Conservation (phyloP, 306 rosid genomes). For the Pyrus communis region DNA sequence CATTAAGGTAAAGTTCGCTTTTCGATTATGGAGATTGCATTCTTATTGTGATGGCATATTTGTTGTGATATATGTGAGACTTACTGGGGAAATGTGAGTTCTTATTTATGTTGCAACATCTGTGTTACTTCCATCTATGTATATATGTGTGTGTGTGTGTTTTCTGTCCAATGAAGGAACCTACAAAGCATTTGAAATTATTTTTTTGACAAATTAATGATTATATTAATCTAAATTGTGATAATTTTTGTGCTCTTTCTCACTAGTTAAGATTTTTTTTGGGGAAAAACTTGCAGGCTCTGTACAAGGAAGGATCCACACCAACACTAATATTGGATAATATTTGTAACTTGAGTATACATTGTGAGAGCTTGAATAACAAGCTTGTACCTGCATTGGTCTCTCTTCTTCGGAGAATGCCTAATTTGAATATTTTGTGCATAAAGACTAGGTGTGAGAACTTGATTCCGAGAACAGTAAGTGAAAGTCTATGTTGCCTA, state of each 20-base stretch:
- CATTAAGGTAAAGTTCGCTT: neutral
- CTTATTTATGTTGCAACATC: no score
- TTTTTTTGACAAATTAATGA: no score
- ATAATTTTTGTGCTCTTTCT: neutral
- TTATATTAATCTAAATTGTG: no score
- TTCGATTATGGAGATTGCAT: neutral
- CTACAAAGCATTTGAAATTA: no score
- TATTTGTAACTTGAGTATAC: neutral
- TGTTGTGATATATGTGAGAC: no score
- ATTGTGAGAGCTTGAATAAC: neutral
- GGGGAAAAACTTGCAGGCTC: no score
- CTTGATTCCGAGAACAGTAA: neutral
- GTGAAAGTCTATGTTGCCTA: neutral
- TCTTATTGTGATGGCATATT: neutral
- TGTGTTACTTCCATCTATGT: no score
- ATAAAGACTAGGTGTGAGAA: neutral
- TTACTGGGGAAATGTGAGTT: no score
- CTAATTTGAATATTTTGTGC: neutral
- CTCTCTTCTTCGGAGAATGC: neutral
- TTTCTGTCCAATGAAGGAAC: no score
- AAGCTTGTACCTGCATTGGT: neutral
- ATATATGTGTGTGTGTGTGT: no score
- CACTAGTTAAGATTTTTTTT: neutral
- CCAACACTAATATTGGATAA: neutral
- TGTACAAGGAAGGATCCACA: no score